Evolutionary conservation across 306 rosid genomes (phyloP), one percentile per base, ranked within the genome.

Genomic region (Potentilla sterilis): DNA sequence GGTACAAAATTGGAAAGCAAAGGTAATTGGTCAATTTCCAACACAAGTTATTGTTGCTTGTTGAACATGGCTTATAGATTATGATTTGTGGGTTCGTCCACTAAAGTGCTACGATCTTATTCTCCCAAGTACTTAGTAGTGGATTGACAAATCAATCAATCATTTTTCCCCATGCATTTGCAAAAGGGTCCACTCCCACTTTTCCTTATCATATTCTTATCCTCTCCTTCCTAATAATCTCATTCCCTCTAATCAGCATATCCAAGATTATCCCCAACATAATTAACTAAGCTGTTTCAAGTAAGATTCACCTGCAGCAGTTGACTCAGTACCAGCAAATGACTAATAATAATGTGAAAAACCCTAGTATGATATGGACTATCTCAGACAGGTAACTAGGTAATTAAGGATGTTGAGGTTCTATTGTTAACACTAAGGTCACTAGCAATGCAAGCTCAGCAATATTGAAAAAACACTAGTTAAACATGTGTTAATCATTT

Each of bases 141-240:
- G 80, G 74, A 28, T 78, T 69, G 77, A 75, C 58, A 63, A 75
- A 64, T 40, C 58, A 34, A 57, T 65, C 58, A 32, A 55, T 65
- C 52, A 5, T 18, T 0, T 37, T 35, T 59, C 52, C 57, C 42
- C 38, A 48, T 54, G 73, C 51, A 5, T 59, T 4, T 18, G 13
- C n/a, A 41, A 32, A 37, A 55, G 70, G 78, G 54, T 3, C 63
- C 64, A 72, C 67, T 62, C 67, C 75, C 79, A 69, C 79, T 74
- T 64, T 72, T 38, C 70, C 76, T 2, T 78, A 69, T 51, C 44
- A n/a, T 43, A 78, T 78, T 78, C 79, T 78, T 74, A 78, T 82
- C 79, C 73, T 55, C 57, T 43, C 16, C 16, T 22, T 40, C 8
- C 14, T 7, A 14, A 21, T 4, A 35, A 35, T 59, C 4, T 70